Base-by-base conservation (phyloP, 2,329 filamentous ascomycete species). In the Sporothrix schenckii region DNA sequence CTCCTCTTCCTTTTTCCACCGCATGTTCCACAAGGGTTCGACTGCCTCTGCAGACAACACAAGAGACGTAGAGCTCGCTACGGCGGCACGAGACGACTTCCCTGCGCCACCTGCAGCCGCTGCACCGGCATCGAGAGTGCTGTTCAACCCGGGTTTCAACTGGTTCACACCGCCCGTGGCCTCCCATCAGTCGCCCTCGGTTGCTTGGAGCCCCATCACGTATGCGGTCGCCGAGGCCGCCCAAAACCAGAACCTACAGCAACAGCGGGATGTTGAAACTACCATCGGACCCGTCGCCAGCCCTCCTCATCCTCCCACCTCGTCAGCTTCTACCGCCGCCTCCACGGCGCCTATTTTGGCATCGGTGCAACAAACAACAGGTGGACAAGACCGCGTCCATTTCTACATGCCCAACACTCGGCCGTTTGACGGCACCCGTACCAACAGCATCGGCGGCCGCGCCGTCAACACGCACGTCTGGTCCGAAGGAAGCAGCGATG, bases 131-230 rank as follows among this genome's bases (percentile, higher is more conserved):
- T 16, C 53, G 11, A 52, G 66, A 30, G 54, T 60, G 3, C 70
- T 60, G 9, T 71, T 72, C 58, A 67, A 69, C 34, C 67, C 70
- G 13, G 72, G 72, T 4, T 47, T 74, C 65, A 73, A 68, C 60
- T 74, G 72, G 72, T 34, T 52, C 2, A n/a, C 68, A 3, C 65
- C 73, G 1, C 60, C 69, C 2, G 49, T 16, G 19, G 34, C 53
- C 21, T 58, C 27, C 6, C 5, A 44, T 3, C n/a, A 41, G 0
- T 39, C 47, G 19, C 24, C 44, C 27, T 39, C 63, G 1, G 19
- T 66, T 10, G 21, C 63, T 1, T 66, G 63, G 63, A 66, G 47
- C 6, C 63, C 63, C 10, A 50, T 66, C 4, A 34, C 10, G 4
- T 66, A 52, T 7, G 63, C 47, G 9, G n/a, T 7, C 2, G 58